These are phyloP conservation scores for Naematelia encephala DNA, from an alignment of 768 basidiomycete genomes.

Conservation along the genomic window DNA sequence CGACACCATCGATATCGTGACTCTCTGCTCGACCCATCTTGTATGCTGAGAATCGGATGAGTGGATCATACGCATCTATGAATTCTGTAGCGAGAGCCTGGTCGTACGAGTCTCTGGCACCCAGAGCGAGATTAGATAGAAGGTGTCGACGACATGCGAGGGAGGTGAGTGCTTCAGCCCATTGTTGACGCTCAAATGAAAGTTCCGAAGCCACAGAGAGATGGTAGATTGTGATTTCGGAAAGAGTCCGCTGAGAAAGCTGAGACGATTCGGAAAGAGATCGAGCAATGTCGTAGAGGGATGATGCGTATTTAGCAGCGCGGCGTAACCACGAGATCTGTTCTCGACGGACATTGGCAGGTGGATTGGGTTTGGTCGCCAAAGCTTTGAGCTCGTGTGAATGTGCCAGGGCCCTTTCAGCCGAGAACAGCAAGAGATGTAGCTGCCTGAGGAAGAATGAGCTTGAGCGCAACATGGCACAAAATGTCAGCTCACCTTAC, in stretches of 20 bases:
- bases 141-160: conserved; percentile 73
- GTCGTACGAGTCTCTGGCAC: conserved; percentile 63
- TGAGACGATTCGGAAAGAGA: conserved; percentile 69
- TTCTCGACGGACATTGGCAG: conserved; percentile 21
- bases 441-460: conserved; percentile 21
- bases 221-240: conserved; percentile 74
- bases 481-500: conserved; percentile 83
- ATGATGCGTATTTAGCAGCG: conserved; percentile 30
- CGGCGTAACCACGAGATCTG: conserved; percentile 46
- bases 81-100: conserved; percentile 82
- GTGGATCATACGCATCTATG: conserved; percentile 80
- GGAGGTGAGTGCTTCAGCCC: conserved; percentile 65
- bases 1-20: conserved; percentile 55
- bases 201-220: conserved; percentile 79
- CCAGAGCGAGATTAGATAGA: conserved; percentile 52
- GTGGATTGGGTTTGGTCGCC: conserved; percentile 55
- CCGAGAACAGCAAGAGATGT: conserved; percentile 79
- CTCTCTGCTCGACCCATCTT: conserved; percentile 72
- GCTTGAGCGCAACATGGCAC: too few species aligned
- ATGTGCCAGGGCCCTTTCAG: conserved; percentile 88
- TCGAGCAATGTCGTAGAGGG: conserved; percentile 54
- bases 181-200: conserved; percentile 70
- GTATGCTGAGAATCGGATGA: conserved; percentile 89
- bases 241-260: conserved; percentile 57
- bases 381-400: conserved; percentile 69